Conservation (phyloP, 768 basidiomycete species). For the Rhodosporidiobolus odoratus region DNA sequence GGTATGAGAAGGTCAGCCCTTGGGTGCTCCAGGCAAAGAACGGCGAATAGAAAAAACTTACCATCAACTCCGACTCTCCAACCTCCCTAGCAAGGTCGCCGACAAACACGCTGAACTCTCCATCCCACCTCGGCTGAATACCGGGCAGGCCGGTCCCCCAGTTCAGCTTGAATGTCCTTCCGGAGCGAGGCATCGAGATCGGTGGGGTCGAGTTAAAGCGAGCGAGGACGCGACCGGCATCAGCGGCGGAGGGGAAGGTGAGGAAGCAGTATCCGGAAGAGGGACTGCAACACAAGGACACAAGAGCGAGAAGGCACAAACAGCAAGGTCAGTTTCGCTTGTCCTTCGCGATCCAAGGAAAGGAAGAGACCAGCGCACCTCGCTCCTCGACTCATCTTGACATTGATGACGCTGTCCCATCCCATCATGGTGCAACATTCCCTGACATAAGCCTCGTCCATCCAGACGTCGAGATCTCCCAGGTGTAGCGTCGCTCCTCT, state of each 20-base stretch:
- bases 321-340: slow-evolving; percentile 56
- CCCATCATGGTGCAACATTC: slow-evolving; percentile 80
- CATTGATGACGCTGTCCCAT: slow-evolving; percentile 60
- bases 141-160: slow-evolving; percentile 44
- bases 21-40: background rate
- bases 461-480: slow-evolving; percentile 88
- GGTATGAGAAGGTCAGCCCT: background rate
- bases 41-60: slow-evolving; percentile 52
- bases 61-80: slow-evolving; percentile 90
- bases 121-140: slow-evolving; percentile 41
- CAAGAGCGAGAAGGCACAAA: background rate
- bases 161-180: slow-evolving; percentile 63
- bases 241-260: slow-evolving; percentile 67
- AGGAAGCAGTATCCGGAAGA: slow-evolving; percentile 85
- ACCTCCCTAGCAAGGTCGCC: slow-evolving; percentile 89
- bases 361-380: slow-evolving; percentile 24
- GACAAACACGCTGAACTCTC: slow-evolving; percentile 88
- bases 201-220: slow-evolving; percentile 55
- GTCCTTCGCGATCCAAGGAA: background rate
- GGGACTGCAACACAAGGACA: slow-evolving; percentile 40
- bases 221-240: slow-evolving; percentile 64
- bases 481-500: slow-evolving; percentile 46
- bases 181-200: slow-evolving; percentile 76
- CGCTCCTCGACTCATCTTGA: slow-evolving; percentile 64
- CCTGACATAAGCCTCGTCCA: slow-evolving; percentile 92